A percentile compares a stretch with the other conserved stretches of the same genome.
These are phyloP conservation scores for Diaporthe sp. DNA, from an alignment of 2,329 filamentous ascomycete species.

Conservation along the genomic window DNA sequence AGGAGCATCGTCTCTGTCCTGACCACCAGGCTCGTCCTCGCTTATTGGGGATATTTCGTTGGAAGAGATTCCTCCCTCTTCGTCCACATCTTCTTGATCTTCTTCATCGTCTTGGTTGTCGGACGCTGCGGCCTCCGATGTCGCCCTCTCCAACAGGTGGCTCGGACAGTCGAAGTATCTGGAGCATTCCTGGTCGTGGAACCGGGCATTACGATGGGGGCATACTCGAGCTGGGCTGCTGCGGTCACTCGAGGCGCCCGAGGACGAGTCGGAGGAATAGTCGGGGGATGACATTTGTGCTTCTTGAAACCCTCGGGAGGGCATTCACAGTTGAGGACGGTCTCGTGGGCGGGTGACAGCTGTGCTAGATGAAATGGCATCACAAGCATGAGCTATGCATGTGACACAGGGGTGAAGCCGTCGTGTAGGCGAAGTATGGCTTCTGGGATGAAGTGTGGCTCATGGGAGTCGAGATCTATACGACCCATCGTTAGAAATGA, in stretches of 20 bases:
- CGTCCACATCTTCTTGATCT: slow-evolving; percentile 38
- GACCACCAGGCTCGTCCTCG: background rate
- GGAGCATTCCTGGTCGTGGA: slow-evolving; percentile 60
- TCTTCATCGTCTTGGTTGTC: slow-evolving; percentile 47
- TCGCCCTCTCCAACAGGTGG: slow-evolving; percentile 56
- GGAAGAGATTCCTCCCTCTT: background rate
- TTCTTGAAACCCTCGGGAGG: slow-evolving; percentile 12
- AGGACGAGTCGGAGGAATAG: slow-evolving; percentile 36
- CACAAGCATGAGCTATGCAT: background rate
- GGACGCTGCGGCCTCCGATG: slow-evolving; percentile 43
- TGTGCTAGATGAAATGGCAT: background rate
- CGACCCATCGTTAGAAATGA: background rate
- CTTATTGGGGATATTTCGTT: slow-evolving; percentile 38
- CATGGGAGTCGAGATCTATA: background rate
- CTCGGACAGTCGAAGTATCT: slow-evolving; percentile 65
- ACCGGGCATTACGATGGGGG: slow-evolving; percentile 55
- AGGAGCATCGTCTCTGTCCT: background rate
- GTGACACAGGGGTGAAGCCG: background rate
- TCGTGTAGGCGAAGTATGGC: background rate
- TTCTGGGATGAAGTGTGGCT: background rate
- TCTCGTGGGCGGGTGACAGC: slow-evolving; percentile 22
- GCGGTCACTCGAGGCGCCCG: slow-evolving; percentile 20
- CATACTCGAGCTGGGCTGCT: slow-evolving; percentile 47
- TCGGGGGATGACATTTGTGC: slow-evolving; percentile 40
- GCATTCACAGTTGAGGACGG: background rate